Evolutionary conservation across 1,284 basidiomycete species (phyloP).

Genomic region (Cutaneotrichosporon cyanovorans): DNA sequence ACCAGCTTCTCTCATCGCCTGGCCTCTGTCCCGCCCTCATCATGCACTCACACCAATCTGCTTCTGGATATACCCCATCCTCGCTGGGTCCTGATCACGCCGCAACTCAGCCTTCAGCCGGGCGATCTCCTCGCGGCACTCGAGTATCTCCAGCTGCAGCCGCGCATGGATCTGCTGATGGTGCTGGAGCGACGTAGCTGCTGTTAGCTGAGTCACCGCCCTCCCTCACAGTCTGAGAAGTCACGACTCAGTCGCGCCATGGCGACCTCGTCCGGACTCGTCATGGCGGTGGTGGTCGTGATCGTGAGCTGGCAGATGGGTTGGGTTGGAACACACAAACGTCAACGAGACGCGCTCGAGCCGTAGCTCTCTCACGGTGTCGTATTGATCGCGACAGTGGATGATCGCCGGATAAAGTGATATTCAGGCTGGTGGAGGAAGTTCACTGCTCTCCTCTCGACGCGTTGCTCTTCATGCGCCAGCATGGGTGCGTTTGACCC

Average conservation of each 20-base stretch:
- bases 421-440: too few species aligned
- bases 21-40: background rate
- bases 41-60: constrained; percentile 72
- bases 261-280: constrained; percentile 4
- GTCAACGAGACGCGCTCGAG: background rate
- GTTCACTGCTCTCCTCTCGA: too few species aligned
- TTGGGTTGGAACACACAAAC: too few species aligned
- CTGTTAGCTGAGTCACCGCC: background rate
- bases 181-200: constrained; percentile 29
- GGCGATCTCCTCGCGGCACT: constrained; percentile 57
- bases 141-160: constrained; percentile 39
- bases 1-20: background rate
- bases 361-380: constrained; percentile 1
- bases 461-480: background rate
- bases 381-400: background rate
- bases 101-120: constrained; percentile 59
- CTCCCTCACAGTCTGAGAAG: constrained; percentile 13
- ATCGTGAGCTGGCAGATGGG: too few species aligned
- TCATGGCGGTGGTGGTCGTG: background rate
- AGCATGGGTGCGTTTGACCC: constrained; percentile 43
- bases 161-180: constrained; percentile 39
- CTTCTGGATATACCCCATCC: constrained; percentile 81
- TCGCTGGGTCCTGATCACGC: constrained; percentile 68
- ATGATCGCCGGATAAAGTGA: too few species aligned
- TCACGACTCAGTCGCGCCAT: constrained; percentile 15